Base-by-base conservation (phyloP, 2,329 filamentous ascomycete genomes). In the Alternaria sp. region DNA sequence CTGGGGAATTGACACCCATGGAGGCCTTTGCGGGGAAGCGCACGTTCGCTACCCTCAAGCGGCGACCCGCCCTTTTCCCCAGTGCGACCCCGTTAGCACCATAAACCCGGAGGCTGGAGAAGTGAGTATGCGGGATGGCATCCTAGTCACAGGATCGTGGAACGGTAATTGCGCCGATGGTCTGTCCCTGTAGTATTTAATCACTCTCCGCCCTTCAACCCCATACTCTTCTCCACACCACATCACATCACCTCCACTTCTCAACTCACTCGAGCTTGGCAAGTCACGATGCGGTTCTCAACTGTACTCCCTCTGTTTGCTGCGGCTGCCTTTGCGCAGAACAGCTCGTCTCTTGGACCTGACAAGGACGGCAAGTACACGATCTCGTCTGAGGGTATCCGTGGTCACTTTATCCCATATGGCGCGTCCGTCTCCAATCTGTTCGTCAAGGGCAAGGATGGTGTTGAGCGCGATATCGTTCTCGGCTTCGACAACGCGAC, bases 401-500 rank as follows among this genome's bases (percentile, higher is more conserved):
- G 87, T 52, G 90, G 88, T 8, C 81, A 84, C 47, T 93, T 93
- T 77, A 88, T 93, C 46, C 84, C 89, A 1, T 93, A 93, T 70
- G 91, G 90, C 62, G 91, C 91, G 7, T 88, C 88, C 59, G 85
- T 94, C 70, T 85, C 89, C 59, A 90, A 93, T 73, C 81, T 94
- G 53, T 83, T 91, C 75, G 83, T 94, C 75, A 84, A 86, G 38
- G 91, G 93, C 76, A 86, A 87, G 68, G 83, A 89, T 66, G 90
- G 90, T 46, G 80, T 90, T 43, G 83, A 87, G 73, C 86, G 90
- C 60, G 91, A 94, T 73, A 81, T 94, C 51, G 87, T 94, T 1
- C 84, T 86, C 47, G 91, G 91, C 48, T 93, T 88, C 70, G 91
- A 94, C 80, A 93, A 93, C 73, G 90, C 91, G 46, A 87, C 81